Base-by-base conservation (phyloP, 768 basidiomycete genomes). In the Hygrophorus pudorinus region DNA sequence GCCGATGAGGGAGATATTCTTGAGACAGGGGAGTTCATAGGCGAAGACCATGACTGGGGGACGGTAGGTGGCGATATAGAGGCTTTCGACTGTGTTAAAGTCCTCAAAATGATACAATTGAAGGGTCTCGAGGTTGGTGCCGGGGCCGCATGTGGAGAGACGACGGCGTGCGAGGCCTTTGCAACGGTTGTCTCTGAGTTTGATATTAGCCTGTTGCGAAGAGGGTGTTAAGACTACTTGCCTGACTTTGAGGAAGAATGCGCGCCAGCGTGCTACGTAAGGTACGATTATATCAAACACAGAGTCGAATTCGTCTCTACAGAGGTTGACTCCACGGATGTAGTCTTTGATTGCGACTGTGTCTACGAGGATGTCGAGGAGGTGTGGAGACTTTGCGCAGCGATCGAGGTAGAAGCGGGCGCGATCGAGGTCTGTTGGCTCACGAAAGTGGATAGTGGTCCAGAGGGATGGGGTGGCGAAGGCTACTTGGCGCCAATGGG, bases 91-190 rank as follows among this genome's bases (percentile, higher is more conserved):
- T 11, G 64, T 71, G 16, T 63, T 55, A 55, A 71, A 81, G 53
- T 78, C 68, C 53, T 79, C 73, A 51, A 79, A 76, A 55, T 81
- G 79, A 56, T 79, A 81, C 2, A 81, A 64, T 59, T 51, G 50
- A 1, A 51, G 68, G 3, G 74, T 74, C 56, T 75, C 70, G 39
- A 81, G 70, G 38, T 61, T 57, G n/a, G 72, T 74, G 0, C 75
- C 78, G 29, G 71, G 63, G 1, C 72, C 73, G 50, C 76, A 78
- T 9, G 60, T 63, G 42, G 66, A 65, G 12, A 80, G 65, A 47
- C 65, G 62, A n/a, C 63, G 59, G 32, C 77, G 70, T 4, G 78
- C 77, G 39, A 62, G 61, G 33, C 59, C 61, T 60, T 79, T 80
- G 60, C 77, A 79, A n/a, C 65, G 61, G 49, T 74, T 70, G 54